Evolutionary conservation across 768 basidiomycete genomes (phyloP), one percentile per base, ranked within the genome.

Genomic region (Leccinum fibrillosum): DNA sequence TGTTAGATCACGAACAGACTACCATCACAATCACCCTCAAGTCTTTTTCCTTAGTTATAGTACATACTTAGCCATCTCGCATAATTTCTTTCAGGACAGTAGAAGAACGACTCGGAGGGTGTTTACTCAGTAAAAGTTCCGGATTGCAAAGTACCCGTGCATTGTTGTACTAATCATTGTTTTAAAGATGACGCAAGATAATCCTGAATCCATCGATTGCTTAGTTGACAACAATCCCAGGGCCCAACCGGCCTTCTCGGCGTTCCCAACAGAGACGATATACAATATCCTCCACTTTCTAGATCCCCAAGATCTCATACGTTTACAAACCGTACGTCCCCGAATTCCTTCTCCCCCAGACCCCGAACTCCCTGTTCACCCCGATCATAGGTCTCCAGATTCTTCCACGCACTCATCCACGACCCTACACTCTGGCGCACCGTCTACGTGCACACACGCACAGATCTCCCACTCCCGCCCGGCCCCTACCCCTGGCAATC

Each of bases 401-500:
- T 32, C 8, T 63, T 67, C 35, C 28, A 45, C 13, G 48, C 37
- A 34, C 56, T 66, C 53, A 25, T 60, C 37, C 4, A 37, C 1
- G 66, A 68, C 10, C 39, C 55, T 4, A 39, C 39, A 13, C 4
- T 69, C 19, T 66, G 66, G 66, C 58, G 56, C 30, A 39, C 48
- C 42, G 1, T 49, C 47, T 66, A 68, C n/a, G 1, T 57, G 28
- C 49, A n/a, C 3, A 10, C 23, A 1, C 64, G 35, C 52, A 21
- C 7, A 9, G 45, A 6, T 55, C 32, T 48, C 61, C 63, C 15
- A 59, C 53, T 4, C 67, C 66, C 64, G 17, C 57, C 64, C 0
- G 66, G 66, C n/a, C 61, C 61, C 2, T 67, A 60, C 5, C 10
- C 51, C 11, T 67, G 66, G 67, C 64, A 67, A 53, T 63, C 67